A percentile compares a stretch with the other conserved stretches of the same genome.
These are phyloP conservation scores for Scedosporium aurantiacum DNA, from an alignment of 2,329 filamentous ascomycete species.

Conservation along the genomic window DNA sequence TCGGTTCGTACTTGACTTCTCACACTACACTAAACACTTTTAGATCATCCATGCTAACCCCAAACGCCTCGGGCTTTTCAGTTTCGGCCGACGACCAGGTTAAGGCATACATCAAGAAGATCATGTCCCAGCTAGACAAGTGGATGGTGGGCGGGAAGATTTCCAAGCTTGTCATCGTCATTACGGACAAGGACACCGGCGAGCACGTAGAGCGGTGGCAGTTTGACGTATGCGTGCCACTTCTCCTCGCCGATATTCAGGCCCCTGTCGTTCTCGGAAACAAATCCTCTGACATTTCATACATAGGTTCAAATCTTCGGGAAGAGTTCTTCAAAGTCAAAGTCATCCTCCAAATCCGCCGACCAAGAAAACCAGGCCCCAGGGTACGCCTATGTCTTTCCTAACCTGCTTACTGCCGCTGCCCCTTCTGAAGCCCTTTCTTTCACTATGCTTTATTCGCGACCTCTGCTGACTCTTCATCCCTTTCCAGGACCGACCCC, in stretches of 20 bases:
- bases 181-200: conserved; percentile 93
- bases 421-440: too few relatives aligned
- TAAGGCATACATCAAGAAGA: conserved; percentile 98
- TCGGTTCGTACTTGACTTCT: conserved; percentile 38
- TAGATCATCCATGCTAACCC: neutral
- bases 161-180: conserved; percentile 90
- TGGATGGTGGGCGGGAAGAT: conserved; percentile 99
- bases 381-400: conserved; percentile 24
- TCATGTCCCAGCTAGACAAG: conserved; percentile 93
- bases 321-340: conserved; percentile 41
- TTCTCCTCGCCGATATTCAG: neutral
- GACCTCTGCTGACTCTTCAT: neutral
- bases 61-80: conserved; percentile 17
- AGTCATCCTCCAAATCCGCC: conserved; percentile 33
- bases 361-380: conserved; percentile 62
- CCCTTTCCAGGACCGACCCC: neutral
- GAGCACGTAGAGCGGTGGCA: conserved; percentile 97
- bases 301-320: conserved; percentile 28
- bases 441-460: neutral
- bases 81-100: conserved; percentile 96
- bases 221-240: conserved; percentile 59
- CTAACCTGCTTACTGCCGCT: too few relatives aligned
- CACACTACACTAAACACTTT: neutral
- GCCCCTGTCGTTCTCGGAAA: conserved; percentile 9
- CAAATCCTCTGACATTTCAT: conserved; percentile 4